Base-by-base conservation (phyloP, 164 flowering plant species). In the Buxus sempervirens region DNA sequence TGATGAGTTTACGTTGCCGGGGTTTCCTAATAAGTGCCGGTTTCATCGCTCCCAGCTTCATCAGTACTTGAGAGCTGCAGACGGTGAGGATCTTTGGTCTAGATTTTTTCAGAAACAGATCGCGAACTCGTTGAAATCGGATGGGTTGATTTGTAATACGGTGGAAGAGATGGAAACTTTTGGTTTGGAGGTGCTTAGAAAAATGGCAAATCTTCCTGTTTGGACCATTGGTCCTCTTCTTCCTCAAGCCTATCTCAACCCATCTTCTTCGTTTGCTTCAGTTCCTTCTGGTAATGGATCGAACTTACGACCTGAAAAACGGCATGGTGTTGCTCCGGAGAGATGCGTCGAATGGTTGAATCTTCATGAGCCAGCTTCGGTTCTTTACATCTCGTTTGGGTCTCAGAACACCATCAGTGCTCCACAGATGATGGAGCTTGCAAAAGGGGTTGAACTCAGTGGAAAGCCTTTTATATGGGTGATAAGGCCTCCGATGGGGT, bases 351-450 rank as follows among this genome's bases (percentile, higher is more conserved):
- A 75, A 22, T 82, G 83, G 83, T 73, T 82, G 15, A 73, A 79
- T 24, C 26, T 26, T 0, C 68, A 71, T 8, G 24, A 25, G 0
- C 27, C 65, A 36, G 36, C 24, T 1, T 76, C 81, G 0, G 86
- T 82, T 13, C 67, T 82, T 9, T 82, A 72, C 72, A 65, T 80
- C 4, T 75, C 79, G n/a, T 81, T 81, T 41, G 83, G 83, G 20
- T 81, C 83, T 0, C 79, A 78, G 55, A 81, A 76, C 72, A 73
- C 75, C 18, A 70, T 77, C 2, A 71, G 69, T 54, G 51, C 70
- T 1, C 16, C 68, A 20, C 83, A 80, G 14, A 80, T 80, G 82
- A 79, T 79, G 79, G 77, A 76, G 41, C 56, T 80, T 36, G 83
- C 83, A 4, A 27, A 10, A 18, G 81, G 83, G 0, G 62, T 80